These are phyloP conservation scores for Rosa persica DNA, from an alignment of 306 rosid species.

Conservation along the genomic window DNA sequence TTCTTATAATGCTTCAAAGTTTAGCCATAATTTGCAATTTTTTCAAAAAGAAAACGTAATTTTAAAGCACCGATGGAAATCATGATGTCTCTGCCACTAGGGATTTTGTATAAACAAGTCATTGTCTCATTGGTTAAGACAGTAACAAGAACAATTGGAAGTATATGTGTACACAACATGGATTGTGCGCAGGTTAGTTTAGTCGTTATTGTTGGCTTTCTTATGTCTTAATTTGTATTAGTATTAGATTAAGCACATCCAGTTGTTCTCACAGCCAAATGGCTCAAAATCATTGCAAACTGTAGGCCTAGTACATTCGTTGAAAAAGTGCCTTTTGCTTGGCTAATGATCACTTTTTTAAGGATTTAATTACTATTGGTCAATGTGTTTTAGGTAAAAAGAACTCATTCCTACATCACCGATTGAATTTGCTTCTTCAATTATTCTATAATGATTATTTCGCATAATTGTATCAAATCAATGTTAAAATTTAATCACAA, in stretches of 20 bases:
- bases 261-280: not conserved
- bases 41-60: not conserved
- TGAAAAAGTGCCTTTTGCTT: not conserved
- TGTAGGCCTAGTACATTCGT: not conserved
- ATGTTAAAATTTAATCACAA: not conserved
- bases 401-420: not conserved
- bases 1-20: slow-evolving; percentile 10
- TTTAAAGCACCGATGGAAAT: slow-evolving; percentile 4
- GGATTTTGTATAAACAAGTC: not conserved
- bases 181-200: not conserved
- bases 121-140: not conserved
- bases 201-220: not conserved
- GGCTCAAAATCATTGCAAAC: not conserved
- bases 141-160: not conserved
- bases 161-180: not conserved
- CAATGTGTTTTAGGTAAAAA: not conserved
- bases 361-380: not conserved
- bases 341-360: not conserved
- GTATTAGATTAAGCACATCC: not conserved
- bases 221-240: not conserved
- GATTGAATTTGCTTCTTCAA: not conserved
- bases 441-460: not conserved
- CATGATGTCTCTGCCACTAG: not conserved
- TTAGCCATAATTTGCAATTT: not conserved
- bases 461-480: not conserved